Evolutionary conservation across 345 rosid species (phyloP).

Genomic region (Acer campestre): DNA sequence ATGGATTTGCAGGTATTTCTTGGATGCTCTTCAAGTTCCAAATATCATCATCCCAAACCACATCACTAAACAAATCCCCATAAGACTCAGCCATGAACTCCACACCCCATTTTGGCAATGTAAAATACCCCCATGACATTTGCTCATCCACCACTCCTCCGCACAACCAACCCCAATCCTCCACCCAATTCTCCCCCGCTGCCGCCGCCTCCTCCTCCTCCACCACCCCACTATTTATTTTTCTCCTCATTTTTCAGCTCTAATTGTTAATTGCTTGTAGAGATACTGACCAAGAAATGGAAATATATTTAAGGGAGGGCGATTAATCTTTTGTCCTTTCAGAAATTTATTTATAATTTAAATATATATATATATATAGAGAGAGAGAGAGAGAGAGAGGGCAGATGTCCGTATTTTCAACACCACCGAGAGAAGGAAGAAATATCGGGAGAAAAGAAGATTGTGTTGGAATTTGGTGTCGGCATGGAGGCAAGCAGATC

Average conservation of each 20-base stretch:
- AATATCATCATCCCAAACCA: slow-evolving; percentile 67
- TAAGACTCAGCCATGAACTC: slow-evolving; percentile 50
- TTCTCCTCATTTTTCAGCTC: slow-evolving; percentile 36
- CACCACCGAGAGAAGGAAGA: neutral
- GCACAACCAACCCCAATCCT: slow-evolving; percentile 26
- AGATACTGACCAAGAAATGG: neutral
- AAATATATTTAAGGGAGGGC: neutral
- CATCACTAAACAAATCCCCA: slow-evolving; percentile 46
- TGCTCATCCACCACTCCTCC: slow-evolving; percentile 44
- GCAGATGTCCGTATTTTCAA: too few relatives aligned
- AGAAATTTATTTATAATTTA: too few relatives aligned
- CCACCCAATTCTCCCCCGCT: neutral
- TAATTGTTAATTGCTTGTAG: too few relatives aligned
- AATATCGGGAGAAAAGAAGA: too few relatives aligned
- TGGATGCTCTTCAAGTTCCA: slow-evolving; percentile 57
- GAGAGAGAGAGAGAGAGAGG: too few relatives aligned
- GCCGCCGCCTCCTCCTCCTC: slow-evolving; percentile 9
- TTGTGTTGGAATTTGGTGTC: neutral
- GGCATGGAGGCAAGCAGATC: neutral
- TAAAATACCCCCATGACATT: slow-evolving; percentile 57
- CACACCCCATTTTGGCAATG: slow-evolving; percentile 67
- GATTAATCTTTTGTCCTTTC: too few relatives aligned
- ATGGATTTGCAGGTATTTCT: slow-evolving; percentile 27
- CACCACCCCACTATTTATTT: slow-evolving; percentile 15
- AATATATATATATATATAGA: too few relatives aligned